phyloP scores from a whole-genome alignment of 1,139 yeast genomes.

The Lodderomyces pseudojiufengensis region DNA sequence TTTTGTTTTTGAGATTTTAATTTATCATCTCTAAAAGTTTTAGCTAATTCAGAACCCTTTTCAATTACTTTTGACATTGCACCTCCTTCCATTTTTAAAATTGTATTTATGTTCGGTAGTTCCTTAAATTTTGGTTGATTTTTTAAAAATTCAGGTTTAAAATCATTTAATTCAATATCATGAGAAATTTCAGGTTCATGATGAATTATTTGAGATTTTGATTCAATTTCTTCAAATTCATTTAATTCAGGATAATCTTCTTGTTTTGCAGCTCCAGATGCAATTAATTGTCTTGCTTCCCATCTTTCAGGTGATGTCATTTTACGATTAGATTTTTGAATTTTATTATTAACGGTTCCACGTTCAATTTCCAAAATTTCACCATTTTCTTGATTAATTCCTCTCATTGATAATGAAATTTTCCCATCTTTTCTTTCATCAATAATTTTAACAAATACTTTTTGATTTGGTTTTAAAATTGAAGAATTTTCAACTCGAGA shows the following conservation, averaged over 20 bases:
- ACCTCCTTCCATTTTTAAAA: conserved; percentile 57
- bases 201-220: not conserved
- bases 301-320: conserved; percentile 85
- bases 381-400: conserved; percentile 73
- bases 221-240: conserved; percentile 17
- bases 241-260: conserved; percentile 67
- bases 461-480: conserved; percentile 52
- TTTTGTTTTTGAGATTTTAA: conserved; percentile 47
- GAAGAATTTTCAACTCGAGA: conserved; percentile 58
- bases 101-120: conserved; percentile 12
- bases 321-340: conserved; percentile 37
- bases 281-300: conserved; percentile 81
- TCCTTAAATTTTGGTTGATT: conserved; percentile 3
- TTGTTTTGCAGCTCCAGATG: conserved; percentile 71
- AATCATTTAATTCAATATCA: conserved; percentile 69
- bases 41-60: conserved; percentile 69
- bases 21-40: conserved; percentile 61
- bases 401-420: conserved; percentile 65
- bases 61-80: conserved; percentile 72
- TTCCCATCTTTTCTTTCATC: conserved; percentile 37
- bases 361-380: conserved; percentile 49
- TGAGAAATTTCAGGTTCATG: conserved; percentile 52
- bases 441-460: conserved; percentile 63
- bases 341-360: conserved; percentile 14
- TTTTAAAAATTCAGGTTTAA: conserved; percentile 68